Evolutionary conservation across 345 rosid genomes (phyloP).

Genomic region (Conringia planisiliqua): DNA sequence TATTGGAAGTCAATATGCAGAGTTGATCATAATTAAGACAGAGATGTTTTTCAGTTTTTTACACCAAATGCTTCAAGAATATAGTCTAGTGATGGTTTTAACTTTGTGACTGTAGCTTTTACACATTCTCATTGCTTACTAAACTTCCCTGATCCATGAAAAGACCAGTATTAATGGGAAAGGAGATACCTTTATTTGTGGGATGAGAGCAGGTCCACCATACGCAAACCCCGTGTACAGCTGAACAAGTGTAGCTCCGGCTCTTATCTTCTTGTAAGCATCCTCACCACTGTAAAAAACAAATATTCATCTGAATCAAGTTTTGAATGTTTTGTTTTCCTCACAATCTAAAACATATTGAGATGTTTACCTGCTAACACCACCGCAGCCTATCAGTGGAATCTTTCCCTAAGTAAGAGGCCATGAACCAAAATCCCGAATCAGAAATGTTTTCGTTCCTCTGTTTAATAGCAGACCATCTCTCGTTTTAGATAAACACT

Average conservation of each 20-base stretch:
- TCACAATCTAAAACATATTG: not conserved
- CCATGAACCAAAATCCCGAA: not conserved
- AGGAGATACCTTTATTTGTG: slow-evolving; percentile 69
- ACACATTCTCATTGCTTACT: not conserved
- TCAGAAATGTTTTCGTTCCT: not conserved
- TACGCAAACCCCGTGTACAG: slow-evolving; percentile 91
- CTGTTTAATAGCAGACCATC: not conserved
- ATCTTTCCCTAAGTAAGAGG: slow-evolving; percentile 68
- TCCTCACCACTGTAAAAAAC: slow-evolving; percentile 80
- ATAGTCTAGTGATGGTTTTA: not conserved
- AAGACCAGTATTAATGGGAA: not conserved
- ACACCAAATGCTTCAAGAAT: not conserved
- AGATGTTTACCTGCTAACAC: slow-evolving; percentile 68
- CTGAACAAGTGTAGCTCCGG: slow-evolving; percentile 97
- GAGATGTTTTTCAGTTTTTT: not conserved
- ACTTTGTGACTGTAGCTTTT: not conserved
- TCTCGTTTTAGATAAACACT: not conserved
- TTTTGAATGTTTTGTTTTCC: not conserved
- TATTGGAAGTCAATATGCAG: not conserved
- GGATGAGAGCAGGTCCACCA: slow-evolving; percentile 97
- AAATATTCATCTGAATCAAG: not conserved
- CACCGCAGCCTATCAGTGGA: slow-evolving; percentile 92
- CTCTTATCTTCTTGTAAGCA: slow-evolving; percentile 89
- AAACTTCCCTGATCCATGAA: not conserved
- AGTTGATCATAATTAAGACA: not conserved